Evolutionary conservation across 805 yeast species (phyloP).

Genomic region (Yueomyces sinensis): DNA sequence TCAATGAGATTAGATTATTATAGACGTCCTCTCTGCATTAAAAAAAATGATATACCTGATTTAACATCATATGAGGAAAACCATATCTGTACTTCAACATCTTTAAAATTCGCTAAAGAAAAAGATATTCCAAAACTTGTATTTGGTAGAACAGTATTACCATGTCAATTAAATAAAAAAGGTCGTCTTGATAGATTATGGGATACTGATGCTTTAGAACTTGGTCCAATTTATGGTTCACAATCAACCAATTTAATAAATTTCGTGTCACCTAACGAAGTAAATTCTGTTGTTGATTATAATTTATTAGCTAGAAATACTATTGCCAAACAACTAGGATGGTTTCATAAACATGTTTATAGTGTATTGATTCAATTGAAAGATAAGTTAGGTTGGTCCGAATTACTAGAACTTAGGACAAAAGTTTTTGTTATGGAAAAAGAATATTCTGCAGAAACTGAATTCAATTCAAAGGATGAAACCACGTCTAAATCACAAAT

Average conservation of each 20-base stretch:
- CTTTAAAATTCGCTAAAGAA: constrained; percentile 14
- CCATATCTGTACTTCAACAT: constrained; percentile 8
- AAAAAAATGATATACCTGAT: constrained; percentile 4
- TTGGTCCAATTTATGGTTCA: constrained; percentile 24
- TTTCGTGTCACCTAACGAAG: constrained; percentile 20
- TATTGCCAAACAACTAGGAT: constrained; percentile 15
- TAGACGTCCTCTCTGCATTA: constrained; percentile 15
- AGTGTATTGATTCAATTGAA: constrained; percentile 58
- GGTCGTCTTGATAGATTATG: constrained; percentile 15
- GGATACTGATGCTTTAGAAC: constrained; percentile 13
- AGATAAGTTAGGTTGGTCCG: constrained; percentile 72
- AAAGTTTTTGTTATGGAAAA: constrained; percentile 71
- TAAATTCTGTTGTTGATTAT: constrained; percentile 14
- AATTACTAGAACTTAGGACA: constrained; percentile 49
- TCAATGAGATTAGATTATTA: constrained; percentile 7
- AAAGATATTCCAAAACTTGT: constrained; percentile 11
- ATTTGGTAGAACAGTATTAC: constrained; percentile 22
- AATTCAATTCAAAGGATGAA: neutral
- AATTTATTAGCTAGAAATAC: constrained; percentile 18
- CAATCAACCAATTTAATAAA: constrained; percentile 18
- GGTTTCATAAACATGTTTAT: constrained; percentile 36
- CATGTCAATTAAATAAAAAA: constrained; percentile 10
- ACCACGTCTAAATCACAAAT: neutral
- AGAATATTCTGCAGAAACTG: constrained; percentile 30
- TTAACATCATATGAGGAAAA: constrained; percentile 16